Evolutionary conservation across 768 basidiomycete genomes (phyloP), one percentile per base, ranked within the genome.

Genomic region (Termitomyces sp.): DNA sequence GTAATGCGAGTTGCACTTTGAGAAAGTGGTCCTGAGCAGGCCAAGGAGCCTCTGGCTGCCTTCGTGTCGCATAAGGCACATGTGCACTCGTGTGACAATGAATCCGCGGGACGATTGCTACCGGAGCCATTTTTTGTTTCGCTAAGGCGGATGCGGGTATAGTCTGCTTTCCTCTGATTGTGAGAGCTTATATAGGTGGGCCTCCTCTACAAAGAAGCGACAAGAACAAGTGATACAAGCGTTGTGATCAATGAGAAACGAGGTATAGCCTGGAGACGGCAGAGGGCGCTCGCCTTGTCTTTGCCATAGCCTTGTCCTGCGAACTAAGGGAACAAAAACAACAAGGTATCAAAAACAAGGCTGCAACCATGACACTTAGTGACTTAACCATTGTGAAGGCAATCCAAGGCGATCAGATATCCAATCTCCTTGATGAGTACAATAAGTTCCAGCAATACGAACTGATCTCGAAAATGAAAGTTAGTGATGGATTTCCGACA

Each of bases 1-100:
- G 65, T 41, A 64, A 63, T n/a, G 68, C 68, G 27, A 77, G 64
- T 49, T 69, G 67, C 45, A 66, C 62, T 65, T 70, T 74, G 41
- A 31, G 45, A 5, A 61, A 47, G 33, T 63, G 59, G 37, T 68
- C 67, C 30, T 63, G 54, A 51, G 61, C 47, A 16, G 27, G 39
- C 24, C 45, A 33, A 39, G 48, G 44, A n/a, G 33, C 31, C 50
- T 57, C 54, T n/a, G 56, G 34, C 47, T 57, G 52, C 34, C 54
- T 46, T 48, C 58, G 53, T 20, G 54, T 44, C 27, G 49, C 44
- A 46, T 53, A 56, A 36, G 61, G 55, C 45, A 58, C n/a, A 57
- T 45, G 30, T 12, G 53, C 27, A 48, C 47, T 53, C 20, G 39
- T 15, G 22, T 61, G 58, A 55, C 18, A 54, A 36, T 51, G 44